A percentile compares a stretch with the other conserved stretches of the same genome.
Conservation (phyloP, 257 asterid genomes). For the Solanum sitiens region DNA sequence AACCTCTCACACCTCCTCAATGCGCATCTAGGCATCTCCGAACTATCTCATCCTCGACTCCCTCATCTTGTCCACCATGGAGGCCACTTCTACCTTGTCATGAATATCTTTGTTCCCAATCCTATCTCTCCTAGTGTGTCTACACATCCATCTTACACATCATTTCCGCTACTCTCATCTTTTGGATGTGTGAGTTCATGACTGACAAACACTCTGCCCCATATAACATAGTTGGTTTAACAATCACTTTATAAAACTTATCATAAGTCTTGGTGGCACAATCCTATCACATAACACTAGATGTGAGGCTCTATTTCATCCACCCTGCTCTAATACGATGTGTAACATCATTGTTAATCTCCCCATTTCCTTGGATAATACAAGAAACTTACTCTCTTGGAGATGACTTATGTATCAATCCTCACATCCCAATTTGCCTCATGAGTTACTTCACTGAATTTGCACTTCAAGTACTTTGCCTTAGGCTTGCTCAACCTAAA, state of each 20-base stretch:
- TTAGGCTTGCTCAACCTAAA: neutral
- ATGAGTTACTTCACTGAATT: neutral
- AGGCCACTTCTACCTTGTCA: neutral
- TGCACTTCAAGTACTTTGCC: neutral
- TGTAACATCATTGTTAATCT: neutral
- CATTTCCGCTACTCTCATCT: neutral
- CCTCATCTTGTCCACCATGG: neutral
- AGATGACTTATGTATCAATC: neutral
- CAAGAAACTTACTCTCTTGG: neutral
- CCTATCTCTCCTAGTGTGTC: neutral
- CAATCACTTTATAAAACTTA: neutral
- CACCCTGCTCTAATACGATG: neutral
- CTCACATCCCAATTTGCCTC: neutral
- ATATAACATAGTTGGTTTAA: neutral
- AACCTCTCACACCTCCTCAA: neutral
- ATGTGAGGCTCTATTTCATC: neutral
- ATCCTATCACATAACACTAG: neutral
- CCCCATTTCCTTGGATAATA: neutral
- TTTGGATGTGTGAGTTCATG: neutral
- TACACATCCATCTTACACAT: neutral
- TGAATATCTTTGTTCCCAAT: neutral
- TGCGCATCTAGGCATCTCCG: neutral
- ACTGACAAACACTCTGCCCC: neutral
- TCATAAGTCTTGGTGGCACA: neutral
- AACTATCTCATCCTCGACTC: neutral